Base-by-base conservation (phyloP, 768 basidiomycete species). In the Mycena epipterygia region DNA sequence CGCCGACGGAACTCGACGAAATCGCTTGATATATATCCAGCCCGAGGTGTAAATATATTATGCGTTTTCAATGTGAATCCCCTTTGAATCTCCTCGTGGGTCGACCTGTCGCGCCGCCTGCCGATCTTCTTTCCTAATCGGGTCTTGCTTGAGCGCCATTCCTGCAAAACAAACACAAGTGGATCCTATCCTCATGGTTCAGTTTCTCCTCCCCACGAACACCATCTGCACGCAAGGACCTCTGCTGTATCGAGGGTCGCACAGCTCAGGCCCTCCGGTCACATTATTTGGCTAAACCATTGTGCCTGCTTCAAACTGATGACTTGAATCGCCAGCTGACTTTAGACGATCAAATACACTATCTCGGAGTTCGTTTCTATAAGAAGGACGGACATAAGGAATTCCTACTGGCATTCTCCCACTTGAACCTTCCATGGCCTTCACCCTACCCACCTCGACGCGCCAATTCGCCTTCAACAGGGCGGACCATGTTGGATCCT, bases 401-500 rank as follows among this genome's bases (percentile, higher is more conserved):
- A n/a, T n/a, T n/a, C n/a, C 44, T 46, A 49, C 35, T 19, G 19
- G 16, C 29, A 6, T n/a, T 52, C 41, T 41, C 56, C 35, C 60
- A 52, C 67, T 49, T 21, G 0, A 66, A 19, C 53, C 46, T 63
- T 60, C 58, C 57, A 68, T 72, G 71, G 57, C 71, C 19, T 64
- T 48, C 32, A 44, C 63, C 48, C 68, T 73, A 25, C 60, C 68
- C 9, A 25, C 17, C 13, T 70, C 72, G 29, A 70, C 53, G 55
- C 72, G 72, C 49, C 53, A 49, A 30, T 73, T 73, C 33, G 72
- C 72, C 0, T 73, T 70, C 65, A 73, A 73, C 53, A 58, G 68
- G 25, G 72, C 68, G 3, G 83, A 84, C 52, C 84, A 84, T 70
- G 80, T 83, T 60, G 84, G 84, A 35, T 83, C 82, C 23, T 79